These are phyloP conservation scores for Pachyrhizus erosus DNA, from an alignment of 306 rosid genomes.

Conservation along the genomic window DNA sequence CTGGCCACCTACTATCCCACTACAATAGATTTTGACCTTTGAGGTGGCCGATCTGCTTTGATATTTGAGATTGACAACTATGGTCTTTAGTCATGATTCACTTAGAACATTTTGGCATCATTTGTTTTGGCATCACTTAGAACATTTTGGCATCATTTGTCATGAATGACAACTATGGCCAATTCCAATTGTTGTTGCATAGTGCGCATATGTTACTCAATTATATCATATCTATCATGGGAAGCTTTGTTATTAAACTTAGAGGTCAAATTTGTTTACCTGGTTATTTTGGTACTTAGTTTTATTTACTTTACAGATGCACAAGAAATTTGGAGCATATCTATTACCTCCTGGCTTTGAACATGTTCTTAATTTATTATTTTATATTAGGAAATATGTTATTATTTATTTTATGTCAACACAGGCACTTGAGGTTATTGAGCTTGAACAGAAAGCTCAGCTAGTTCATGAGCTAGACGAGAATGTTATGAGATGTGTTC, in stretches of 20 bases:
- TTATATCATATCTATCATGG: background rate
- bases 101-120: background rate
- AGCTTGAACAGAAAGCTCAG: constrained; percentile 57
- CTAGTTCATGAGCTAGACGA: constrained; percentile 62
- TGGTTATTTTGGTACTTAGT: background rate
- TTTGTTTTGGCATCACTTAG: background rate
- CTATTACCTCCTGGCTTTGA: background rate
- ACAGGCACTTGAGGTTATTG: constrained; percentile 64
- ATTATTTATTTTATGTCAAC: constrained; percentile 27
- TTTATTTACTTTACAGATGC: background rate
- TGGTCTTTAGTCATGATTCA: background rate
- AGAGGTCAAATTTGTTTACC: background rate
- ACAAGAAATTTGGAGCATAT: background rate
- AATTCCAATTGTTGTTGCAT: background rate
- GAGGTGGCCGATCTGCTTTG: background rate
- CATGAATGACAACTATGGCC: too few species aligned
- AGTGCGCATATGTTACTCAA: background rate
- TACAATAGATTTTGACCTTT: background rate
- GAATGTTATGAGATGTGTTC: constrained; percentile 59
- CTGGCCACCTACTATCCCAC: background rate
- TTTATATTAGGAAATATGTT: background rate
- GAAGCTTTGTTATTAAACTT: background rate
- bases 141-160: background rate
- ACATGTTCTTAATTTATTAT: background rate
- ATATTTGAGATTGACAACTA: background rate